Conservation (phyloP, 768 basidiomycete species). For the Rhizopogon rudus region DNA sequence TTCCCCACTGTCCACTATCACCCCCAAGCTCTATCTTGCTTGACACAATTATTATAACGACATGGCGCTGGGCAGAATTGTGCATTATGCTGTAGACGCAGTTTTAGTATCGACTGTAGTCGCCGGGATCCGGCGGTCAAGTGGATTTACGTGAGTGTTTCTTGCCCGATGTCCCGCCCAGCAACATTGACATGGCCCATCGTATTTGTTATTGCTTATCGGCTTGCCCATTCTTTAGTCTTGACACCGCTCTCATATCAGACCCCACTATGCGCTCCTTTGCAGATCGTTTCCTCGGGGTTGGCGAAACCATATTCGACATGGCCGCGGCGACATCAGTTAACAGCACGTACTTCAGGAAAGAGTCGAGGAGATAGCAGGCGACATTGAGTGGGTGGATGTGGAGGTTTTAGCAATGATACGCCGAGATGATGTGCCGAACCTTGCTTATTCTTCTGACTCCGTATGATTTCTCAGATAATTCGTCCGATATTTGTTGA, state of each 20-base stretch:
- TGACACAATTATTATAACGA: neutral
- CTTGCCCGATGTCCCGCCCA: slow-evolving; percentile 1
- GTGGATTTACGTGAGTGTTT: slow-evolving; percentile 78
- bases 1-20: neutral
- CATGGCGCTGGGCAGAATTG: slow-evolving; percentile 65
- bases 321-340: slow-evolving; percentile 82
- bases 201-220: neutral
- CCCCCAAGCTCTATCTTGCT: neutral
- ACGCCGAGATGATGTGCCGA: neutral
- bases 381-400: neutral
- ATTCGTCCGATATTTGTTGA: no score
- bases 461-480: no score
- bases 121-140: slow-evolving; percentile 87
- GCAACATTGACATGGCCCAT: neutral
- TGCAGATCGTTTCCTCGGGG: slow-evolving; percentile 76
- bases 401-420: neutral
- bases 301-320: slow-evolving; percentile 89
- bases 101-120: slow-evolving; percentile 83
- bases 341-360: slow-evolving; percentile 79
- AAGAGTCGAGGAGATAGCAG: slow-evolving; percentile 34
- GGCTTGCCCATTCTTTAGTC: slow-evolving; percentile 34
- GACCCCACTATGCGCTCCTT: slow-evolving; percentile 74
- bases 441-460: no score
- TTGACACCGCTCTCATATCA: slow-evolving; percentile 62
- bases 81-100: slow-evolving; percentile 83